Evolutionary conservation across 768 basidiomycete genomes (phyloP), one percentile per base, ranked within the genome.

Genomic region (Kwoniella botswanensis): DNA sequence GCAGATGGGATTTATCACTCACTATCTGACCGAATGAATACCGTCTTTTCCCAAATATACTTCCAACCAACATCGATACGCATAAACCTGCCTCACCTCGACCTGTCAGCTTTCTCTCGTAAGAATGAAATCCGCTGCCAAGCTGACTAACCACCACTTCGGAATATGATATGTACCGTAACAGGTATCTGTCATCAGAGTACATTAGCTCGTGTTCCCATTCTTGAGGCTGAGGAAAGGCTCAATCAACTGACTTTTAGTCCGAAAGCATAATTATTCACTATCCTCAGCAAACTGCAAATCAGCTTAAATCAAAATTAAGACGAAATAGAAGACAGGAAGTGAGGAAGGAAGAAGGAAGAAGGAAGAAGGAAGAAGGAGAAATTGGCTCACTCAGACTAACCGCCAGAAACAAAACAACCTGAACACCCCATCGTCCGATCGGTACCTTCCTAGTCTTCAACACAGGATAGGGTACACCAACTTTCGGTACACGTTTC

Each of bases 231-330:
- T 35, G 35, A 35, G 35, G 35, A 9, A 35, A 35, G 35, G 35
- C 35, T 6, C 7, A 35, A 35, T 35, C 6, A 53, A 65, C 67
- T 52, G 46, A 83, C 82, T 69, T 82, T 82, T 15, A 82, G 74
- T 18, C 80, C 89, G 78, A 90, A 93, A 1, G 90, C 91, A 88
- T 89, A 90, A 80, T 93, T 93, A 80, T 93, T 93, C 75, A 94
- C 80, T 81, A 44, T 80, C 44, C 6, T n/a, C 46, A 24, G 12
- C 22, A 56, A 35, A 54, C 35, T 35, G 1, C 5, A n/a, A 9
- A 44, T 46, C 68, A 57, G 63, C 41, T 22, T 44, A 22, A 53
- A 18, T 6, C 46, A 21, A n/a, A 7, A 50, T n/a, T 42, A 13
- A 12, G 13, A 50, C 18, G 41, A 5, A 53, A 26, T 35, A 4